Evolutionary conservation across 176 grass and related monocot species (phyloP), one percentile per base, ranked within the genome.

Genomic region (Rhipidocladum racemiflorum): DNA sequence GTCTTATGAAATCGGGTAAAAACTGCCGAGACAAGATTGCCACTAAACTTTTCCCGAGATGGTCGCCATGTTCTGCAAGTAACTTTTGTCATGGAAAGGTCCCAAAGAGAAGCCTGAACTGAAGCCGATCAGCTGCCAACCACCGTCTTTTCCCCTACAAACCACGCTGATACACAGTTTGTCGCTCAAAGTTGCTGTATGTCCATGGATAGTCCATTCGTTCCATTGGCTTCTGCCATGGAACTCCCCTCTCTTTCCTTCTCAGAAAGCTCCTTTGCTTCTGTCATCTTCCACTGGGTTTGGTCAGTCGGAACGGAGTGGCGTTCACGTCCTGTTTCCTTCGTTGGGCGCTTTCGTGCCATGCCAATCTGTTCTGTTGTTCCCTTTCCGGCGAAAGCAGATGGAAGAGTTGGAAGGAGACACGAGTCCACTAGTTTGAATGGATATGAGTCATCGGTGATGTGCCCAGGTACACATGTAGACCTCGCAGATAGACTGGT

Each of bases 251-350:
- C 53, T 56, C 48, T 65, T 49, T 77, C 83, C 83, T 65, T 6
- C 9, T 42, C 56, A 82, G 57, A 89, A 86, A 82, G 78, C 38
- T 32, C 77, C 2, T 0, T 21, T 2, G 45, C 71, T 85, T 29
- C 55, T 46, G 83, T 82, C 88, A 89, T 38, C 77, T 30, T 78
- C 77, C 87, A 89, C 77, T 81, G 20, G 64, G 16, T 18, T 45
- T 39, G 77, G 76, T 79, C 71, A 68, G 62, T 43, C 44, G 45
- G 53, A 57, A n/a, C 64, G 55, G 83, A 69, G 70, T 81, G 77
- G 77, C 76, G 64, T 63, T 85, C 81, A 80, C 67, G 87, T 73
- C 34, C 18, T 68, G 61, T 39, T 53, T n/a, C 81, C 32, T 43
- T 50, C 76, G 29, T 57, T 49, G 46, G 36, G 28, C 57, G 43